phyloP scores from a whole-genome alignment of 768 basidiomycete species.

The Leccinum barrowsii region DNA sequence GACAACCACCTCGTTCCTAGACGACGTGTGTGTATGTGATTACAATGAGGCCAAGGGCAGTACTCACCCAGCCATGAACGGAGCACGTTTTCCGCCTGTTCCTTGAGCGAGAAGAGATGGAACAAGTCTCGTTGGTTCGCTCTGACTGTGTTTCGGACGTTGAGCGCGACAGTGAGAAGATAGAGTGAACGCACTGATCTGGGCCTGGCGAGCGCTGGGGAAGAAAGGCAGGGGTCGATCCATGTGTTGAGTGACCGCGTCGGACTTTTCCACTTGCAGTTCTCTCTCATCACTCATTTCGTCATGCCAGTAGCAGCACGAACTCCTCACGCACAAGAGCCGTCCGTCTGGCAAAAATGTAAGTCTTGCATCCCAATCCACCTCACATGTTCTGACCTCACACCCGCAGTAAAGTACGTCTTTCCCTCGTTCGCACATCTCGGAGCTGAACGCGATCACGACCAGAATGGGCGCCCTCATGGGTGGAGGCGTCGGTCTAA shows the following conservation, averaged over 20 bases:
- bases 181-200: conserved; percentile 64
- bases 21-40: conserved; percentile 3
- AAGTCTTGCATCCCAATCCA: conserved; percentile 22
- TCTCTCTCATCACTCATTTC: not conserved
- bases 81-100: conserved; percentile 70
- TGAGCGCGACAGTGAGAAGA: conserved; percentile 1
- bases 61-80: conserved; percentile 73
- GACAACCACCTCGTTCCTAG: conserved; percentile 77
- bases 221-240: conserved; percentile 43
- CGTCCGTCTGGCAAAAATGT: conserved; percentile 78
- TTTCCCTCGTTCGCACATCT: not conserved
- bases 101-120: conserved; percentile 69
- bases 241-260: conserved; percentile 1
- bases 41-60: not conserved
- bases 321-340: conserved; percentile 43
- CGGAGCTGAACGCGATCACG: conserved; percentile 6
- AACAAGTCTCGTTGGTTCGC: conserved; percentile 82
- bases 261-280: conserved; percentile 4
- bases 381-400: conserved; percentile 11
- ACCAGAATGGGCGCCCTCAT: conserved; percentile 88
- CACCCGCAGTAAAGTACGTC: conserved; percentile 57
- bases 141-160: conserved; percentile 50
- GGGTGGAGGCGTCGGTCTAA: conserved; percentile 92
- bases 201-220: conserved; percentile 78
- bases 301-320: conserved; percentile 30